phyloP scores from a whole-genome alignment of 139 green algal species.

The Dunaliella sp. region DNA sequence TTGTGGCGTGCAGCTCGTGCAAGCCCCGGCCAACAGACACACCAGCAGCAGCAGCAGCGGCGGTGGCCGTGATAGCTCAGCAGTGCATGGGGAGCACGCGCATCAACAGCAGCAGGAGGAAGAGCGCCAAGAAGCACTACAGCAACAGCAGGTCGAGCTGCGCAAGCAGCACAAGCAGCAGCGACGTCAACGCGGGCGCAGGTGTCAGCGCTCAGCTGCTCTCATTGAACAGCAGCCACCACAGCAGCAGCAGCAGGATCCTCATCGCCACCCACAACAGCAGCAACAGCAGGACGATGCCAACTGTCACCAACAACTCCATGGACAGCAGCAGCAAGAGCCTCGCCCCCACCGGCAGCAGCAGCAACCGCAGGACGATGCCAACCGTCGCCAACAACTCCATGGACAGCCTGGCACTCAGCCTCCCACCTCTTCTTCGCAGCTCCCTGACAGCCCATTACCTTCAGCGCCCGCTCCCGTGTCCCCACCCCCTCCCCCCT shows the following conservation, averaged over 20 bases:
- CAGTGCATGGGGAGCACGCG: background rate
- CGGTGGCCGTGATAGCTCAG: no score
- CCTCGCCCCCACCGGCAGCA: background rate
- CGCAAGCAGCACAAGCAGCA: no score
- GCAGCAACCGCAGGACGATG: background rate
- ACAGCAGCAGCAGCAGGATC: background rate
- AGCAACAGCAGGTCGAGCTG: background rate
- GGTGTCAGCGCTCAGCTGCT: no score
- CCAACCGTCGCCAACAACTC: background rate
- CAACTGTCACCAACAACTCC: no score
- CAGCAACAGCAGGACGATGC: no score
- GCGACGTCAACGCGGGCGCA: no score
- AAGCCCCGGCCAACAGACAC: no score
- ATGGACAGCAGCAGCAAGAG: background rate
- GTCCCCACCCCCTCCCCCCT: background rate
- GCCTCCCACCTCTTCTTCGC: no score
- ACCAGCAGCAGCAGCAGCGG: no score
- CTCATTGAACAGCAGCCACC: background rate
- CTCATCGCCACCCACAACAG: background rate
- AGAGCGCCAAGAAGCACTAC: background rate
- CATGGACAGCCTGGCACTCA: no score
- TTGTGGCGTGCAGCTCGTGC: constrained; percentile 33
- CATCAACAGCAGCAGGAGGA: background rate
- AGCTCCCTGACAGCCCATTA: background rate
- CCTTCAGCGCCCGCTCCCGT: background rate